phyloP scores from a whole-genome alignment of 306 rosid species.

The Trifolium fragiferum region DNA sequence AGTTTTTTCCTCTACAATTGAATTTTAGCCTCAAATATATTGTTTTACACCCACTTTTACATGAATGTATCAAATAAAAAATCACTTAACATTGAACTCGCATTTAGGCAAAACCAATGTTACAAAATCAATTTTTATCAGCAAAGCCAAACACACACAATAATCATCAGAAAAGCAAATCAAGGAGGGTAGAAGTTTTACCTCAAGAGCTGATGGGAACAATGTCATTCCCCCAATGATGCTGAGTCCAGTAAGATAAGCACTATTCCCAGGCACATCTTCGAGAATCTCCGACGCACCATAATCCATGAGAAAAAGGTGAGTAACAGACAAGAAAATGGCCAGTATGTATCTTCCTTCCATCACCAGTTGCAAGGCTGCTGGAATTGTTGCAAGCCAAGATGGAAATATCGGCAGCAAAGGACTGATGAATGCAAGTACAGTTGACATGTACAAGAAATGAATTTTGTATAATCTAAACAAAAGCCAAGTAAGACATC shows the following conservation, averaged over 20 bases:
- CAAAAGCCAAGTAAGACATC: conserved; percentile 93
- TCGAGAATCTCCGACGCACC: conserved; percentile 84
- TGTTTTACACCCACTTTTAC: background rate
- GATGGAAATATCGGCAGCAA: conserved; percentile 81
- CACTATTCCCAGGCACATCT: conserved; percentile 88
- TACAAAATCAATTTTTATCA: background rate
- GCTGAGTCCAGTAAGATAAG: conserved; percentile 91
- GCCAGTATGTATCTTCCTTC: conserved; percentile 84
- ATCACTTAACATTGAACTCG: background rate
- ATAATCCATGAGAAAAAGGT: conserved; percentile 83
- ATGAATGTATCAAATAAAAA: background rate
- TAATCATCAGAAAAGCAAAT: conserved; percentile 22
- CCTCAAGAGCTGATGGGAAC: conserved; percentile 95
- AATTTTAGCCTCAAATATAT: background rate
- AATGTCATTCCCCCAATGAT: conserved; percentile 97
- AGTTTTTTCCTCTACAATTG: background rate
- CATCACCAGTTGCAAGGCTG: conserved; percentile 76
- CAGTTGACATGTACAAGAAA: conserved; percentile 89
- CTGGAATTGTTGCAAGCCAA: conserved; percentile 86
- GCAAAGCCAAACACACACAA: background rate
- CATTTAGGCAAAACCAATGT: background rate
- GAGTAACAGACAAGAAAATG: conserved; percentile 56
- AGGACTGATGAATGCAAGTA: conserved; percentile 79
- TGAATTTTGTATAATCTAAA: conserved; percentile 77
- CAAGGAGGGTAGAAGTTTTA: conserved; percentile 37